phyloP scores from a whole-genome alignment of 2,329 filamentous ascomycete species.

The Scytalidium sp. region DNA sequence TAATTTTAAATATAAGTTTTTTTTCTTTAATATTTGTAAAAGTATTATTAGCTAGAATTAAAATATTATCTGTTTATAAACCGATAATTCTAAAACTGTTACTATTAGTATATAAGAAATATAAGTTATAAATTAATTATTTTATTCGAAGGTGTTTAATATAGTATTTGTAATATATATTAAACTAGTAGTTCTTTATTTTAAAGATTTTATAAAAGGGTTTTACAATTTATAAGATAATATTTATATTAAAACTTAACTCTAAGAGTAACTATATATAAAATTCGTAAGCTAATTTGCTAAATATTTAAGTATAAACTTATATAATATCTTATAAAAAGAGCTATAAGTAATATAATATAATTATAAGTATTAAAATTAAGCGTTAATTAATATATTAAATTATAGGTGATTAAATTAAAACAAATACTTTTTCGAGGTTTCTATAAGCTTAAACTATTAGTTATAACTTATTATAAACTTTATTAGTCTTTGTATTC shows the following conservation, averaged over 20 bases:
- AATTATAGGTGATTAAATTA: slow-evolving; percentile 13
- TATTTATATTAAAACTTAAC: background rate
- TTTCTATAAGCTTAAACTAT: slow-evolving; percentile 11
- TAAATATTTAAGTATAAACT: slow-evolving; percentile 9
- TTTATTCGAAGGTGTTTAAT: slow-evolving; percentile 4
- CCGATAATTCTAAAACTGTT: slow-evolving; percentile 5
- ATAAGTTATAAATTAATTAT: slow-evolving; percentile 6
- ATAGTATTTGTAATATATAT: slow-evolving; percentile 9
- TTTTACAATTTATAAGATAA: slow-evolving; percentile 1
- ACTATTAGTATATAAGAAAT: background rate
- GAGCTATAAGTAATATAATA: background rate
- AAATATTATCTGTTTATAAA: slow-evolving; percentile 10
- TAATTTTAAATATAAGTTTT: slow-evolving; percentile 6
- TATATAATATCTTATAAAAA: slow-evolving; percentile 9
- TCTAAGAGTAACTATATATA: slow-evolving; percentile 5
- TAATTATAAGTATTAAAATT: slow-evolving; percentile 5
- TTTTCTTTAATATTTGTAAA: slow-evolving; percentile 5
- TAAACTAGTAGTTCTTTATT: slow-evolving; percentile 10
- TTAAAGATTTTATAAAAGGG: slow-evolving; percentile 11
- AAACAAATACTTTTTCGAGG: slow-evolving; percentile 1
- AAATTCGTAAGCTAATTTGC: slow-evolving; percentile 7
- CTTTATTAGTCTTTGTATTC: slow-evolving; percentile 3
- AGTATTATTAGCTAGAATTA: slow-evolving; percentile 2
- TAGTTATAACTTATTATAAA: slow-evolving; percentile 12
- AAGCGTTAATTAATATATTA: slow-evolving; percentile 6